phyloP scores from a whole-genome alignment of 73 alveolate species.

The Strombidium stylifer region DNA sequence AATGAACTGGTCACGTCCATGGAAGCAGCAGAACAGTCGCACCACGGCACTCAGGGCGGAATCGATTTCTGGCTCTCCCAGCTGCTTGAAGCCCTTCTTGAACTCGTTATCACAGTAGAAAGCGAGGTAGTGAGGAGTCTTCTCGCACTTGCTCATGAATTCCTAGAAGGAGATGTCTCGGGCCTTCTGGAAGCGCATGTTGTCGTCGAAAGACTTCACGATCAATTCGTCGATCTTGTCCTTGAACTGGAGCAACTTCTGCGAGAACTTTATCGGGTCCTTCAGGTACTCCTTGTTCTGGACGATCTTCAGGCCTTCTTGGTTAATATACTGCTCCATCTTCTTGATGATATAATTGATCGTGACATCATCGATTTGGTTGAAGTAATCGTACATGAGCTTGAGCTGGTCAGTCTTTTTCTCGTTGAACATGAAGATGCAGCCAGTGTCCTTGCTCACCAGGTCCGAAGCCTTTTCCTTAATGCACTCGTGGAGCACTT shows the following conservation, averaged over 20 bases:
- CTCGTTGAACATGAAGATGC: slow-evolving; percentile 74
- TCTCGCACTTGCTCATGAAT: slow-evolving; percentile 71
- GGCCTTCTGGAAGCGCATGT: slow-evolving; percentile 68
- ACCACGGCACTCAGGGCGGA: slow-evolving; percentile 72
- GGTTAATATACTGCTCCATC: slow-evolving; percentile 79
- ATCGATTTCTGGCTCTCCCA: slow-evolving; percentile 68
- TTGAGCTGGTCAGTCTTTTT: slow-evolving; percentile 75
- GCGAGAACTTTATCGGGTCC: slow-evolving; percentile 81
- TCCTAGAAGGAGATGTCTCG: slow-evolving; percentile 62
- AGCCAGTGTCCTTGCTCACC: slow-evolving; percentile 81
- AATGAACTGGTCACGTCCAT: slow-evolving; percentile 73
- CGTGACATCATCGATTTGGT: slow-evolving; percentile 52
- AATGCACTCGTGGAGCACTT: slow-evolving; percentile 58
- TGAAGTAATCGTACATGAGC: slow-evolving; percentile 65
- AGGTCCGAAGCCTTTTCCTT: slow-evolving; percentile 66
- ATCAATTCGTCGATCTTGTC: slow-evolving; percentile 85
- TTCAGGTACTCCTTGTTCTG: slow-evolving; percentile 64
- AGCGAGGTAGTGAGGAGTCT: slow-evolving; percentile 80
- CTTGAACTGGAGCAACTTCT: slow-evolving; percentile 72
- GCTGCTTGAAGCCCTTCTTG: slow-evolving; percentile 82
- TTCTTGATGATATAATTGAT: slow-evolving; percentile 57
- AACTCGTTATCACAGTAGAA: slow-evolving; percentile 76
- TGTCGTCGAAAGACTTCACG: slow-evolving; percentile 65
- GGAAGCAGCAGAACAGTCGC: slow-evolving; percentile 76
- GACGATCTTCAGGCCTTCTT: slow-evolving; percentile 75